phyloP scores from a whole-genome alignment of 2,329 filamentous ascomycete genomes.

The Colletotrichum falcatum region DNA sequence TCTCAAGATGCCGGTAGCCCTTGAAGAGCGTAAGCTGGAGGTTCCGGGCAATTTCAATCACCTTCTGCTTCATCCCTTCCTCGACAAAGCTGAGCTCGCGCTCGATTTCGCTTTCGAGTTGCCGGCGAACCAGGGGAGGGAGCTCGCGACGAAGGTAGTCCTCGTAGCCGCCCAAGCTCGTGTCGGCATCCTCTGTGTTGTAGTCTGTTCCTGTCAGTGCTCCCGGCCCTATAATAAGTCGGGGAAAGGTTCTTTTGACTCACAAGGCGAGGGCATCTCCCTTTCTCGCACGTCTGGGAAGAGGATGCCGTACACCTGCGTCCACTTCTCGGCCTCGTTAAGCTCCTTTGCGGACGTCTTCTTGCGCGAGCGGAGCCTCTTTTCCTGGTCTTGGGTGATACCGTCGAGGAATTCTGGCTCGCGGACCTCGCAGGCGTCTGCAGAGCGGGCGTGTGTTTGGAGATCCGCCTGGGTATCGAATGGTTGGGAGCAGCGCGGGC shows the following conservation, averaged over 20 bases:
- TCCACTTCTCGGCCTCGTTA: conserved; percentile 54
- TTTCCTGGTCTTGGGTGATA: conserved; percentile 52
- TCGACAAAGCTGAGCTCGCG: conserved; percentile 45
- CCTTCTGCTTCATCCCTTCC: conserved; percentile 43
- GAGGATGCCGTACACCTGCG: conserved; percentile 51
- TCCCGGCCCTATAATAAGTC: background rate
- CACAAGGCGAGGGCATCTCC: conserved; percentile 41
- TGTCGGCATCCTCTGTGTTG: conserved; percentile 44
- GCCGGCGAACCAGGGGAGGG: conserved; percentile 47
- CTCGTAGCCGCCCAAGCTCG: conserved; percentile 45
- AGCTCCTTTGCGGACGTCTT: conserved; percentile 47
- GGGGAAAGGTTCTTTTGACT: background rate
- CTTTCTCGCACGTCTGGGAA: conserved; percentile 49
- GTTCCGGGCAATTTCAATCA: conserved; percentile 44
- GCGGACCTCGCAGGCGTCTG: conserved; percentile 44
- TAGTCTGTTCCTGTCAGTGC: conserved; percentile 47
- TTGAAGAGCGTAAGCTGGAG: conserved; percentile 43
- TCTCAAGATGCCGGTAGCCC: conserved; percentile 40
- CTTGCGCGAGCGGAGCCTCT: conserved; percentile 50
- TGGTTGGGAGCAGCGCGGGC: conserved; percentile 51
- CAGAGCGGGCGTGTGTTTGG: conserved; percentile 48
- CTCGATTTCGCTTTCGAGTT: conserved; percentile 48
- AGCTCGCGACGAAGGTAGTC: conserved; percentile 50
- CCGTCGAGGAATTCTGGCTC: conserved; percentile 49
- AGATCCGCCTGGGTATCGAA: conserved; percentile 51